Evolutionary conservation across 2,329 filamentous ascomycete species (phyloP).

Genomic region (Lasiodiplodia gonubiensis): DNA sequence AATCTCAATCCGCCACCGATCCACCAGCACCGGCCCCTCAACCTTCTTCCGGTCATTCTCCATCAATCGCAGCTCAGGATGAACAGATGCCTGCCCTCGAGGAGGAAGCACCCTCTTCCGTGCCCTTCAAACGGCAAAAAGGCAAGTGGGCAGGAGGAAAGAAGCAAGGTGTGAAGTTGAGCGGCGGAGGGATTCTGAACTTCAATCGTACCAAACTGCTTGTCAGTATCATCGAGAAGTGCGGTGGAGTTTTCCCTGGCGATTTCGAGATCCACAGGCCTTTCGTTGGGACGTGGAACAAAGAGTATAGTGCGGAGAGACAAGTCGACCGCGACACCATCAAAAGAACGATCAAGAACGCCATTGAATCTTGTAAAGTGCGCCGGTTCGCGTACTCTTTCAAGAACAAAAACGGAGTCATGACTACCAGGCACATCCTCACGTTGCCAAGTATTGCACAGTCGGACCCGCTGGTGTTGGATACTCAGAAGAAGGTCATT

Average conservation of each 20-base stretch:
- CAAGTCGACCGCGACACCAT: slow-evolving; percentile 59
- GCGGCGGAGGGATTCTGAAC: slow-evolving; percentile 52
- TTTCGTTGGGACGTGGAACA: slow-evolving; percentile 60
- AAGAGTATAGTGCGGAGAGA: slow-evolving; percentile 44
- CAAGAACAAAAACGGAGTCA: slow-evolving; percentile 53
- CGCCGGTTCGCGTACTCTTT: slow-evolving; percentile 60
- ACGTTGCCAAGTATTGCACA: slow-evolving; percentile 53
- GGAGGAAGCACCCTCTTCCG: slow-evolving; percentile 6
- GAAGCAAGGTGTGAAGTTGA: slow-evolving; percentile 37
- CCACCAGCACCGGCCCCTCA: neutral
- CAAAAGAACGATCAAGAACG: slow-evolving; percentile 54
- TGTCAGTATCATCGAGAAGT: slow-evolving; percentile 59
- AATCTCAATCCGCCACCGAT: neutral
- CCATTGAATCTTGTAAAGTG: slow-evolving; percentile 58
- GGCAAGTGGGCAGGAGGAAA: slow-evolving; percentile 24
- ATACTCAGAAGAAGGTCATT: slow-evolving; percentile 58
- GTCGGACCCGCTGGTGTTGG: slow-evolving; percentile 52
- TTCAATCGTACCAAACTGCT: slow-evolving; percentile 57
- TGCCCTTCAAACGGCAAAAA: slow-evolving; percentile 16
- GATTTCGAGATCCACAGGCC: slow-evolving; percentile 61
- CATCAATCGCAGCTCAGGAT: neutral
- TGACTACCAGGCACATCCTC: slow-evolving; percentile 58
- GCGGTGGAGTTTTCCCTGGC: slow-evolving; percentile 62
- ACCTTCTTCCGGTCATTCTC: neutral
- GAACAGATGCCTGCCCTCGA: slow-evolving; percentile 4